These are phyloP conservation scores for Cenchrus purpureus DNA, from an alignment of 176 grass and related monocot species.

Conservation along the genomic window DNA sequence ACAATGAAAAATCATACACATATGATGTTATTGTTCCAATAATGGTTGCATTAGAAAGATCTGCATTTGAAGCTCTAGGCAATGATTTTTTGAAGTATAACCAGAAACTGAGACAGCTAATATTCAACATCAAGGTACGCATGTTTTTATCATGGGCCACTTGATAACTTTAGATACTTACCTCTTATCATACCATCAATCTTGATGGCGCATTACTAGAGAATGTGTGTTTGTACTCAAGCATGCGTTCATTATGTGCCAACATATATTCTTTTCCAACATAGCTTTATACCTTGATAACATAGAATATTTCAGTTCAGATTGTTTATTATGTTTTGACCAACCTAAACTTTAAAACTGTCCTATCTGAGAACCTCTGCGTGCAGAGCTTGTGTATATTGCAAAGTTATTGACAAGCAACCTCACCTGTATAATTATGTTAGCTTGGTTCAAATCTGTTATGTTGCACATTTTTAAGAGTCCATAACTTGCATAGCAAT, in stretches of 20 bases:
- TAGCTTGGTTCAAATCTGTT: conserved; percentile 2
- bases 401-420: conserved; percentile 3
- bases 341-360: neutral
- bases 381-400: neutral
- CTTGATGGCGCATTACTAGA: conserved; percentile 17
- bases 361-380: conserved; percentile 4
- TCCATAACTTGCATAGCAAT: neutral
- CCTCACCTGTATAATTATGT: neutral
- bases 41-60: conserved; percentile 77
- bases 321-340: conserved; percentile 20
- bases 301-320: conserved; percentile 23
- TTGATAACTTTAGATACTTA: conserved; percentile 10
- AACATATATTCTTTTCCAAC: conserved; percentile 7
- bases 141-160: conserved; percentile 25
- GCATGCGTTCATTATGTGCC: neutral
- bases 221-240: conserved; percentile 19
- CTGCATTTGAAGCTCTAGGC: conserved; percentile 67
- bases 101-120: conserved; percentile 95
- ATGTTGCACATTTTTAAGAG: neutral
- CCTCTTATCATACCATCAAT: neutral
- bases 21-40: conserved; percentile 71
- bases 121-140: conserved; percentile 94
- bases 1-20: conserved; percentile 62
- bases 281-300: conserved; percentile 14
- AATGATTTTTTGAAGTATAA: conserved; percentile 86